These are phyloP conservation scores for Nicotiana otophora DNA, from an alignment of 257 asterid genomes.

Conservation along the genomic window DNA sequence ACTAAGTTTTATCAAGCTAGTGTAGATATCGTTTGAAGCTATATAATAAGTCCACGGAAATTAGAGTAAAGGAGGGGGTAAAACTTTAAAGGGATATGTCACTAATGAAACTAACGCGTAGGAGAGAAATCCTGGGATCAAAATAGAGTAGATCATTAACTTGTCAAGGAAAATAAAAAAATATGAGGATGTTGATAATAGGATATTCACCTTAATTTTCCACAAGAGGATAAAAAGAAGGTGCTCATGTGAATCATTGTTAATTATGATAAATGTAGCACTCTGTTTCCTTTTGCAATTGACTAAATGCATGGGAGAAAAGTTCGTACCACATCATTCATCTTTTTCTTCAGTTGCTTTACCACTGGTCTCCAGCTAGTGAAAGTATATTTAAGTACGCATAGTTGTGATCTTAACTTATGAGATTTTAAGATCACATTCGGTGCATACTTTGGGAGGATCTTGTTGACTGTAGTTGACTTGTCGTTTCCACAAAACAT, in stretches of 20 bases:
- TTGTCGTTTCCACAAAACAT: neutral
- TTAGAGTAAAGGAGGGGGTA: no score
- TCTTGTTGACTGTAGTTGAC: neutral
- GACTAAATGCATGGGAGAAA: slow-evolving; percentile 2
- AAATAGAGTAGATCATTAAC: no score
- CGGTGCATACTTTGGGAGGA: neutral
- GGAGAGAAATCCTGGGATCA: no score
- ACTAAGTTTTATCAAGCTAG: no score
- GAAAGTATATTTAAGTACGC: neutral
- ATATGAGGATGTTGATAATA: neutral
- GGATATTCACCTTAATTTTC: neutral
- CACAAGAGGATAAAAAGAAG: neutral
- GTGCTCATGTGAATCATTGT: neutral
- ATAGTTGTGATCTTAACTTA: neutral
- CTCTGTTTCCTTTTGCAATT: neutral
- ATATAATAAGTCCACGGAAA: no score
- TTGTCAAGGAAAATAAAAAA: no score
- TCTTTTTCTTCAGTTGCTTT: neutral
- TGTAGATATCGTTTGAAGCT: no score
- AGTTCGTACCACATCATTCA: neutral
- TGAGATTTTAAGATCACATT: neutral
- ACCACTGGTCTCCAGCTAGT: neutral
- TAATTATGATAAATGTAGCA: neutral
- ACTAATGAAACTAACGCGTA: no score
- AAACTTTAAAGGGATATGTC: no score